These are phyloP conservation scores for Cyanophora paradoxa DNA, from an alignment of 78 protist genomes.

Conservation along the genomic window DNA sequence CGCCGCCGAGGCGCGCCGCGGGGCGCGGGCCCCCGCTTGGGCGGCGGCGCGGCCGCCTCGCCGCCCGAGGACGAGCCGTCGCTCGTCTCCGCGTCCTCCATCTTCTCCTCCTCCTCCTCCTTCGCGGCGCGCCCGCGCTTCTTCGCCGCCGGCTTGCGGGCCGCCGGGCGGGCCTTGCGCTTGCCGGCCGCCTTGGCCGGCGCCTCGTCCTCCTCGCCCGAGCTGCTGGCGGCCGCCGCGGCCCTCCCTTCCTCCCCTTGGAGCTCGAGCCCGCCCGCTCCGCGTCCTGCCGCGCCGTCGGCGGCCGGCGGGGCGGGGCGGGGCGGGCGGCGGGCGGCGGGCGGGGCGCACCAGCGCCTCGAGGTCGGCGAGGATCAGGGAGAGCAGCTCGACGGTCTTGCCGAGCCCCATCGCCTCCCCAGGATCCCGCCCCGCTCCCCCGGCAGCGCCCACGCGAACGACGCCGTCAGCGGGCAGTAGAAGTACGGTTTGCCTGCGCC, in stretches of 20 bases:
- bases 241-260: background rate
- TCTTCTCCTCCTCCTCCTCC: background rate
- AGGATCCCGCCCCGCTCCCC: background rate
- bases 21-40: background rate
- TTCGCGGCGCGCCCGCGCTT: background rate
- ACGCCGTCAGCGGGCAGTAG: background rate
- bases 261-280: background rate
- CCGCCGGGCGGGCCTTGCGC: background rate
- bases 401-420: slow-evolving; percentile 15
- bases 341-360: no score
- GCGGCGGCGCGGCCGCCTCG: background rate
- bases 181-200: background rate
- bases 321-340: background rate
- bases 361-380: background rate
- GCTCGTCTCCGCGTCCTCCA: background rate
- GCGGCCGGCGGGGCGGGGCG: no score
- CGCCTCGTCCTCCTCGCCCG: background rate
- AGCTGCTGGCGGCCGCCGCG: no score
- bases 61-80: background rate
- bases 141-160: background rate
- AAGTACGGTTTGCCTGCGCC: no score
- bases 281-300: no score
- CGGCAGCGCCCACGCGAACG: slow-evolving; percentile 1
- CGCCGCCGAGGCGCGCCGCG: background rate
- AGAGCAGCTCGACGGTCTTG: slow-evolving; percentile 1